Base-by-base conservation (phyloP, 1,284 basidiomycete species). In the Baeospora myosura region DNA sequence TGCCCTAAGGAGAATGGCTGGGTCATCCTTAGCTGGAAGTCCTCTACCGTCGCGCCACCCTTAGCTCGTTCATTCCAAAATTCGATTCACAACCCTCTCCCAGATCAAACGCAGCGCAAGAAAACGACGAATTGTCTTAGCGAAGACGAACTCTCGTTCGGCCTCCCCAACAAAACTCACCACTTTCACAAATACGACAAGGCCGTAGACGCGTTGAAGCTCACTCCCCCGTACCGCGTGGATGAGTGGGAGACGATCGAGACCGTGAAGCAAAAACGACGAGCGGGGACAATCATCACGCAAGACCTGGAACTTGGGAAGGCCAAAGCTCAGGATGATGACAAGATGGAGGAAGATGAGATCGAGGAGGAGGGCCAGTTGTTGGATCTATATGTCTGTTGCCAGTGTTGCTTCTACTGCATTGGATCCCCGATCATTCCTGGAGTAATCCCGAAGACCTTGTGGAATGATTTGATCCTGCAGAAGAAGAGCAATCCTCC, bases 1-100 rank as follows among this genome's bases (percentile, higher is more conserved):
- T 88, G 86, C 55, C 74, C 77, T 17, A 77, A 75, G 54, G 81
- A 88, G 45, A 82, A 88, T 51, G 80, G 80, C 10, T 89, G 86
- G 86, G 73, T 87, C 25, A 68, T 88, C 29, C 63, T 88, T 11
- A 66, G 65, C 31, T 84, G 80, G 78, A 76, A 75, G 45, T 72
- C 72, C 7, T 81, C 80, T 3, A 65, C 68, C 18, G 64, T 77
- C 22, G 54, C 72, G 4, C 83, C 82, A 5, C 74, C 78, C 4
- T 64, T 86, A 10, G 71, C 76, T 17, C 61, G 59, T 28, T 76
- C 76, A 1, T 83, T 76, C 50, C 51, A 60, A 32, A 50, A 60
- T 10, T 61, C 64, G 12, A 57, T 59, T 16, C 64, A 68, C 29
- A 52, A 56, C 12, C 65, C 69, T 2, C 66, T 85, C 8, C 84